Evolutionary conservation across 179 eudicot species (phyloP), one percentile per base, ranked within the genome.

Genomic region (Vitellaria paradoxa): DNA sequence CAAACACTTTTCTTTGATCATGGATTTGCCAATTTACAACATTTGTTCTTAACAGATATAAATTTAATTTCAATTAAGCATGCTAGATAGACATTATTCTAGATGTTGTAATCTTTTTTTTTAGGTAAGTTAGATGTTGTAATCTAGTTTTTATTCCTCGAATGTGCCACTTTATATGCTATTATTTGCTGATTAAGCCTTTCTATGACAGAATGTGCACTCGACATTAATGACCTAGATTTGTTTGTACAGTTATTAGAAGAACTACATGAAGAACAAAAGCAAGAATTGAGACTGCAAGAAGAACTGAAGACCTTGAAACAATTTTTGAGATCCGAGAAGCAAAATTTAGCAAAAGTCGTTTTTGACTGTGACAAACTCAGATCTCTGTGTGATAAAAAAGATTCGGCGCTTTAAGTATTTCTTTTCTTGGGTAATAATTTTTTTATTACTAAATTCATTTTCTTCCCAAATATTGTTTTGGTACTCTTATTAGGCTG

Each of bases 401-500:
- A 89, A 77, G 95, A 94, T 72, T 82, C 93, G 11, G 88, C 86
- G 45, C 92, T 94, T 56, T 91, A 92, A 96, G 99, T 96, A 75
- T 13, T 37, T 45, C 53, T 14, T 64, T 49, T 68, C 65, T 63
- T 55, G 55, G 56, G 1, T 40, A 20, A 26, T 9, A 18, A 37
- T 24, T 65, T 46, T 69, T 61, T 23, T 74, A 18, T 45, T 62
- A 46, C 69, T 61, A 56, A 30, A 26, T 30, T 15, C 68, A 62
- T 63, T 62, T 26, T 20, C 57, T 74, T 62, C 61, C 56, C 68
- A 24, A 47, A 46, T 50, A 40, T 21, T 24, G n/a, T 17, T 7
- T 76, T 26, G 67, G 64, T 30, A 1, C 79, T 24, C 52, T 18
- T 76, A 68, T n/a, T 81, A 96, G 99, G 90, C 88, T 82, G 84